Evolutionary conservation across 768 basidiomycete genomes (phyloP), one percentile per base, ranked within the genome.

Genomic region (Lentinula aciculospora): DNA sequence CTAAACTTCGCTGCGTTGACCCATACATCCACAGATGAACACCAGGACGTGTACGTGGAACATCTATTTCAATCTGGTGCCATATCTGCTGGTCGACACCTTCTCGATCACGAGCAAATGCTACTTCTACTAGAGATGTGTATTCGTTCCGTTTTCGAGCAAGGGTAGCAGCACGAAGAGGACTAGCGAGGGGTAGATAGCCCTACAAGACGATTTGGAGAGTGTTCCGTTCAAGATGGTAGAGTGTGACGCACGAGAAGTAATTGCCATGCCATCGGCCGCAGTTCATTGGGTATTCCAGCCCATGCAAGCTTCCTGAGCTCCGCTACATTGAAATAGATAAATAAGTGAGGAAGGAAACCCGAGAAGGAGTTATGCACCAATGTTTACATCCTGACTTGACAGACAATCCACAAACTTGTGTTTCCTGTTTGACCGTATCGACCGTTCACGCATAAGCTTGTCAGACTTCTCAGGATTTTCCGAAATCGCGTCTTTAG

Each of bases 21-120:
- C 78, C 84, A 64, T 92, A 85, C 84, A 92, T 89, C 97, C 97
- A 99, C 21, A 99, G 72, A 34, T 76, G 80, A 10, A 96, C 86
- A 21, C 95, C 94, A 17, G 97, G 95, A 50, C 95, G 75, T 37
- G 97, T 99, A 54, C 97, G 80, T 10, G 97, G 97, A 5, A 98
- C 96, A 66, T 99, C 97, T 59, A 98, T 98, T 67, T 94, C 93
- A 64, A 98, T 98, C 71, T 99, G 97, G 72, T 98, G 97, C 97
- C 97, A 98, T 67, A 98, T 96, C 71, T 92, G 90, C 65, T 94
- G 93, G 71, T 99, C 96, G 29, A 96, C 79, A 0, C 89, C 86
- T 57, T 89, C 86, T 29, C 84, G 81, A 58, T 93, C 93, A 37
- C 91, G 81, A 12, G 89, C 85, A 69, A 98, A 99, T 15, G 97